phyloP scores from a whole-genome alignment of 768 basidiomycete genomes.

The Auricularia sp. region DNA sequence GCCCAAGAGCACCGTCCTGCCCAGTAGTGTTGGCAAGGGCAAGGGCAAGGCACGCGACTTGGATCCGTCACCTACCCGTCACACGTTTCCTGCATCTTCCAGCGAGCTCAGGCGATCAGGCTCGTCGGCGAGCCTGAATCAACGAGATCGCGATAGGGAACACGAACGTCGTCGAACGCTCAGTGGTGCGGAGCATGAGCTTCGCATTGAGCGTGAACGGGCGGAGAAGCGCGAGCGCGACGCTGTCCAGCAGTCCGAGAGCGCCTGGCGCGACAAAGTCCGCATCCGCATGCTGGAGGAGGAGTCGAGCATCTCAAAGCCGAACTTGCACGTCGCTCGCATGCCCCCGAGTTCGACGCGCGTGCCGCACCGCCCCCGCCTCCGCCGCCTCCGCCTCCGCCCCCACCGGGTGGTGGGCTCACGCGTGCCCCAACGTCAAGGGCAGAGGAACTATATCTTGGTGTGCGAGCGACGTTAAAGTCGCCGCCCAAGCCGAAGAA shows the following conservation, averaged over 20 bases:
- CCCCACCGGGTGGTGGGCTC: conserved; percentile 7
- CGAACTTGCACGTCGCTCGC: conserved; percentile 22
- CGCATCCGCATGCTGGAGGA: conserved; percentile 21
- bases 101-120: neutral
- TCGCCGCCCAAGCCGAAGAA: conserved; percentile 22
- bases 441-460: neutral
- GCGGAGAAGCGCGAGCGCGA: conserved; percentile 55
- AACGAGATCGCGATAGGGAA: neutral
- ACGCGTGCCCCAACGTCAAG: conserved; percentile 5
- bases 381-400: conserved; percentile 29
- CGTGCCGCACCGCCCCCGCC: conserved; percentile 33
- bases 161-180: neutral
- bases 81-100: neutral
- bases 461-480: neutral
- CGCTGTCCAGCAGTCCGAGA: conserved; percentile 36
- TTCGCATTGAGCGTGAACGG: conserved; percentile 28
- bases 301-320: conserved; percentile 48
- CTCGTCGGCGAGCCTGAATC: neutral
- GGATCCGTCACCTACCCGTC: neutral
- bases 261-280: conserved; percentile 6
- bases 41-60: conserved; percentile 20
- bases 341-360: neutral
- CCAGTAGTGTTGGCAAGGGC: conserved; percentile 21
- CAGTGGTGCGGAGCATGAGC: neutral
- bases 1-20: conserved; percentile 30